Conservation (phyloP, 2,329 filamentous ascomycete genomes). For the Phialemoniopsis sp. region DNA sequence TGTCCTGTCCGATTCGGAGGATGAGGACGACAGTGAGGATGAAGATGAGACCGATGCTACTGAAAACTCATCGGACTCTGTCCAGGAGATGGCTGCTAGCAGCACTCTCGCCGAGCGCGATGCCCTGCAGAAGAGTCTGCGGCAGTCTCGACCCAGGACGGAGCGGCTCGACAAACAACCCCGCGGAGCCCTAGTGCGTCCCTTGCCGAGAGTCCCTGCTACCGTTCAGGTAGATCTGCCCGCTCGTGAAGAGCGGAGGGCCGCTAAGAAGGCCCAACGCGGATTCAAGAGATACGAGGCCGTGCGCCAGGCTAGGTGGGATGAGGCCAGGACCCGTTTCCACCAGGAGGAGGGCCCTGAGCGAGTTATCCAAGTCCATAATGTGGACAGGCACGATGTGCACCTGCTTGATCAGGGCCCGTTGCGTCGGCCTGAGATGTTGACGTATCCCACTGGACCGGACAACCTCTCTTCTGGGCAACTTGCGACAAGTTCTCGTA, state of each 20-base stretch:
- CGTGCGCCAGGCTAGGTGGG: constrained; percentile 20
- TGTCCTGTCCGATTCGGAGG: constrained; percentile 59
- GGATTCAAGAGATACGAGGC: constrained; percentile 43
- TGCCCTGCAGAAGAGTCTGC: too few relatives aligned
- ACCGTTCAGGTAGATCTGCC: constrained; percentile 10
- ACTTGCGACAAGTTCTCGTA: too few relatives aligned
- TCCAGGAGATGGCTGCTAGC: constrained; percentile 1
- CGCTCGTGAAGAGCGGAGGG: constrained; percentile 13
- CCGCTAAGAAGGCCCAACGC: constrained; percentile 30
- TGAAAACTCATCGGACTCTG: constrained; percentile 8
- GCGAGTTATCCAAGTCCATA: too few relatives aligned
- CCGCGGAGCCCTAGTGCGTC: background rate
- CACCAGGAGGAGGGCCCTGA: constrained; percentile 4
- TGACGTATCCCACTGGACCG: too few relatives aligned
- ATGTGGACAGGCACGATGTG: background rate
- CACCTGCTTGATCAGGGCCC: too few relatives aligned
- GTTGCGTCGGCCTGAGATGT: too few relatives aligned
- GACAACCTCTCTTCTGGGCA: too few relatives aligned
- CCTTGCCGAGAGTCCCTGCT: constrained; percentile 3
- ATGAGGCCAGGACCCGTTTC: constrained; percentile 21
- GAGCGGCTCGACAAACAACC: background rate
- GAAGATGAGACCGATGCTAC: constrained; percentile 29
- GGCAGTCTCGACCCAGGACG: too few relatives aligned
- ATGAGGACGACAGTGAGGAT: constrained; percentile 34
- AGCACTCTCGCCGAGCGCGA: too few relatives aligned